Evolutionary conservation across 495 filamentous ascomycete genomes (phyloP).

Genomic region (Filosporella fistucella): DNA sequence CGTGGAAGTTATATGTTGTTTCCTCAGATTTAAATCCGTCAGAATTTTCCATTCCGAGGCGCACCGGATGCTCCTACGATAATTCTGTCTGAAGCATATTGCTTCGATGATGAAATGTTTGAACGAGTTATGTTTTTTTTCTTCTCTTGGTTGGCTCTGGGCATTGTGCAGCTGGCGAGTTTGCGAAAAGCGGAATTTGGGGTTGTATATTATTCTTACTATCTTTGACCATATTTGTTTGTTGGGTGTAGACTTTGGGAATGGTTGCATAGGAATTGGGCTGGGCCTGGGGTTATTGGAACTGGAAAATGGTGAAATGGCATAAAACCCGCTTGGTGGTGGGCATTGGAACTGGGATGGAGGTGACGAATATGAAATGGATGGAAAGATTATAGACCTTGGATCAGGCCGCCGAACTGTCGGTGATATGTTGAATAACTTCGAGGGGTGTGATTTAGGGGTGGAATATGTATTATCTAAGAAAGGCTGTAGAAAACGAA

Average conservation of each 20-base stretch:
- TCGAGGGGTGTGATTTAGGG: too few species aligned
- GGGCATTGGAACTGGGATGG: background rate
- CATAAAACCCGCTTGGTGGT: background rate
- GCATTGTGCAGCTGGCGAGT: too few species aligned
- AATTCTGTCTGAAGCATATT: background rate
- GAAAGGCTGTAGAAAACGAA: too few species aligned
- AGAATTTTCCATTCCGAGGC: background rate
- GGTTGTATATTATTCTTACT: slow-evolving; percentile 18
- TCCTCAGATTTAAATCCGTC: slow-evolving; percentile 17
- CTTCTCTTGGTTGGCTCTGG: slow-evolving; percentile 7
- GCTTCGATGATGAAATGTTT: background rate
- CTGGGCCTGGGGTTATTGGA: slow-evolving; percentile 4
- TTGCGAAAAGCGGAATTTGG: background rate
- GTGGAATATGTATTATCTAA: too few species aligned
- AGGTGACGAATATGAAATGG: background rate
- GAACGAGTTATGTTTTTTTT: slow-evolving; percentile 3
- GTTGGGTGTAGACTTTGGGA: background rate
- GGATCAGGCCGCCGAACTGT: too few species aligned
- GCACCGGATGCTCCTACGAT: too few species aligned
- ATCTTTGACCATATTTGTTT: slow-evolving; percentile 7
- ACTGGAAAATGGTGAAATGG: too few species aligned
- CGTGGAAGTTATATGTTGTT: slow-evolving; percentile 24
- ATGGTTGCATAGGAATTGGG: too few species aligned
- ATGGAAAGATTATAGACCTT: too few species aligned
- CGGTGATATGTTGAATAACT: too few species aligned